Percentiles rank a stretch among this genome's conserved stretches.
Conservation (phyloP, 176 grass and related monocot genomes). For the Thalia dealbata region DNA sequence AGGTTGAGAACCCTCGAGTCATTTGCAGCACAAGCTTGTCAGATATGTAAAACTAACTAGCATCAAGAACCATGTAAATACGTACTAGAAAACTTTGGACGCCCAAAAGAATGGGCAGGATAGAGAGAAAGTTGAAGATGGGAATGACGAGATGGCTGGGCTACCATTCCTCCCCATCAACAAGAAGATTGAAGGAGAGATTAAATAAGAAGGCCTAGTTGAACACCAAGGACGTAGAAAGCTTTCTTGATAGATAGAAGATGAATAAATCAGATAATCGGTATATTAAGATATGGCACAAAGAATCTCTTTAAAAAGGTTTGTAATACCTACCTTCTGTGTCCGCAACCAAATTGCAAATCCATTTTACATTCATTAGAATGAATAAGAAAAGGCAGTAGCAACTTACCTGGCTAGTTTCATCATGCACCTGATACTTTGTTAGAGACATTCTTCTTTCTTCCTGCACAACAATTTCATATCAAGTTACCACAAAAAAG, state of each 20-base stretch:
- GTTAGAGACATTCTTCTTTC: slow-evolving; percentile 77
- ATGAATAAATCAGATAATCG: not conserved
- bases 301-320: not conserved
- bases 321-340: slow-evolving; percentile 5
- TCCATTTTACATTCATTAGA: slow-evolving; percentile 20
- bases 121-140: slow-evolving; percentile 29
- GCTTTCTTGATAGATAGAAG: not conserved
- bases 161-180: not conserved
- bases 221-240: not conserved
- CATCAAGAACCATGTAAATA: slow-evolving; percentile 57
- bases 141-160: slow-evolving; percentile 14
- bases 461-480: slow-evolving; percentile 50
- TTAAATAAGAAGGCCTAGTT: not conserved
- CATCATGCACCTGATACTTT: slow-evolving; percentile 97
- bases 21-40: slow-evolving; percentile 77
- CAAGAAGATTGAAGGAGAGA: not conserved
- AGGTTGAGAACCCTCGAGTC: slow-evolving; percentile 51
- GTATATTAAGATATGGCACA: not conserved
- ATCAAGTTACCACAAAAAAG: slow-evolving; percentile 3
- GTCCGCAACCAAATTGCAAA: slow-evolving; percentile 10
- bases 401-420: slow-evolving; percentile 99
- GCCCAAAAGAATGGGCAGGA: slow-evolving; percentile 29
- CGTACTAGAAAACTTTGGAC: slow-evolving; percentile 58
- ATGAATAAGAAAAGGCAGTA: slow-evolving; percentile 31
- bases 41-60: slow-evolving; percentile 72